Base-by-base conservation (phyloP, 495 filamentous ascomycete genomes). In the Neurospora sp. region DNA sequence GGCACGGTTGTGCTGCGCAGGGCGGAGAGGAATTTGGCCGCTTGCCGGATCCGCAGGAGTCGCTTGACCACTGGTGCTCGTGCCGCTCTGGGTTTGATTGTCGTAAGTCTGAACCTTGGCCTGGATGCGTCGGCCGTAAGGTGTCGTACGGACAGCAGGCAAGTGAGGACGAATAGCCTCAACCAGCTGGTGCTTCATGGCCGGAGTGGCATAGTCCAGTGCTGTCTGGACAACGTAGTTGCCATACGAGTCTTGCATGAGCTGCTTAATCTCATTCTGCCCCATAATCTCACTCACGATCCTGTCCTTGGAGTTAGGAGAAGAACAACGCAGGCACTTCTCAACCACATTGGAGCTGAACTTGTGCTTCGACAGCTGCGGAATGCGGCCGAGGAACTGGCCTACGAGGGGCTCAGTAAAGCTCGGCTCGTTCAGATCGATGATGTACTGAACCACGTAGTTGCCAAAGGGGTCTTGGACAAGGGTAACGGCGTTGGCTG, bases 301-400 rank as follows among this genome's bases (percentile, higher is more conserved):
- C 74, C 90, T 86, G 75, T 93, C 91, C 76, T 91, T 93, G 48
- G 91, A 89, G 4, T 82, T 81, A 5, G 85, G 78, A 53, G 90
- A 87, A 1, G 93, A 89, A 78, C 91, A 94, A 38, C 95, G 93
- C 68, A 99, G 88, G 79, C 94, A 97, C 82, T 98, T 98, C 83
- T 99, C 96, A 72, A 99, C 93, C 69, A 99, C 96, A 77, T 99
- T 99, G 71, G 95, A 98, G 85, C 94, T 97, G 84, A 99, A 99
- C 82, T 99, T 99, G 82, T 98, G 96, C 83, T 93, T 96, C 4
- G 96, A 97, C 12, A 98, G 85, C 68, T 86, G 82, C 39, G 88
- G 82, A 76, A 98, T 89, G 75, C 92, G 89, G 72, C 90, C 90
- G 38, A 84, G 79, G 84, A 98, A 98, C 73, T 87, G 88, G 37